Evolutionary conservation across 306 rosid species (phyloP), one percentile per base, ranked within the genome.

Genomic region (Abrus pulchellus): DNA sequence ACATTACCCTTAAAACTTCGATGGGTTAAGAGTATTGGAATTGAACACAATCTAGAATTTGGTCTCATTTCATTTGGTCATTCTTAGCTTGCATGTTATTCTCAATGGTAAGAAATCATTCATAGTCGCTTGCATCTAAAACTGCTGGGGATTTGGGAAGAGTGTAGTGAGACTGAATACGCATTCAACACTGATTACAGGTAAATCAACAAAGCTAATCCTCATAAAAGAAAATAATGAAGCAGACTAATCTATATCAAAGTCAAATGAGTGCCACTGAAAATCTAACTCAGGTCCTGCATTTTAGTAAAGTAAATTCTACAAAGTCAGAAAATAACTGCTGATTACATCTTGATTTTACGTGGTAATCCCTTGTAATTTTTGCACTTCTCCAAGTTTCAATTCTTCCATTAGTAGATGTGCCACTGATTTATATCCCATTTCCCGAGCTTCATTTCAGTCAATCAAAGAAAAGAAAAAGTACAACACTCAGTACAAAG

Each of bases 371-470:
- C 49, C 30, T 84, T 66, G 71, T 57, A 63, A 75, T 69, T 41
- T 63, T 68, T 11, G 2, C 84, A 11, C 36, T 60, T 59, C 73
- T 76, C 77, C 83, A 74, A 82, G 59, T 85, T 76, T 83, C 40
- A 90, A 93, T 74, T 92, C 85, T 61, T 89, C 94, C 94, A 90
- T 88, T 32, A 92, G 79, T 67, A 85, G 78, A 86, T 89, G 95
- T 62, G 95, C 94, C 69, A 90, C 95, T 55, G 97, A 92, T 74
- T 83, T 71, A 72, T 89, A 89, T 34, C 92, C 95, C 90, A 88
- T 61, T 74, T 88, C 70, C 43, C 86, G 82, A 78, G 90, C 94
- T 92, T 73, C 57, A 76, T 74, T 71, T 67, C 38, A 77, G n/a
- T 49, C 49, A 73, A 72, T n/a, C 55, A 72, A 69, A 43, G 59